Base-by-base conservation (phyloP, 257 asterid species). In the Scutellaria barbata region DNA sequence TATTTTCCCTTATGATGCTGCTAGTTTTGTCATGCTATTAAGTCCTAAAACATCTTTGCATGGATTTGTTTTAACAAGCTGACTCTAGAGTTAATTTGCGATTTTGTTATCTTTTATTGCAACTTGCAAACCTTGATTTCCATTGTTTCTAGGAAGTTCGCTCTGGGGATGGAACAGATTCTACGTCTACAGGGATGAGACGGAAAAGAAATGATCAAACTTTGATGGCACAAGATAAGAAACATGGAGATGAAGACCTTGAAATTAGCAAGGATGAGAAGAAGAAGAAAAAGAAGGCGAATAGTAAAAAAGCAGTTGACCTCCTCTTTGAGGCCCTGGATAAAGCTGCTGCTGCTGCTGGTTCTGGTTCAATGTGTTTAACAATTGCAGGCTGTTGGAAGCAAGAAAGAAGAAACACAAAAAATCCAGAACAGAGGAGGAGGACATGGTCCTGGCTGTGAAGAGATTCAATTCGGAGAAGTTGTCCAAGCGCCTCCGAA, bases 401-500 rank as follows among this genome's bases (percentile, higher is more conserved):
- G 96, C 80, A 35, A 87, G 81, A 76, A 95, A 89, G 82, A n/a
- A n/a, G n/a, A n/a, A n/a, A 81, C 80, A 80, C 68, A 86, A 55
- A n/a, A 69, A 47, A 57, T 63, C 53, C 54, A 81, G 17, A 2
- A 30, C 35, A 68, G n/a, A n/a, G n/a, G n/a, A n/a, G n/a, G 51
- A 60, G 7, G 93, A 81, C 20, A 22, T 55, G 41, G 90, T 66
- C 88, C 73, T 5, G 88, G 88, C 61, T 87, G 41, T 6, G 99
- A 95, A 66, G 41, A 81, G 54, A 85, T 95, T 43, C 83, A 80
- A 70, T 95, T 95, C 69, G 99, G 99, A 52, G 99, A 95, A 12
- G 81, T 95, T 50, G 98, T 95, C 46, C 58, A 75, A 82, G 99
- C 97, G 30, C 99, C 99, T 6, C 99, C 96, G 0, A 91, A 95